Evolutionary conservation across 345 rosid species (phyloP).

Genomic region (Populus alba): DNA sequence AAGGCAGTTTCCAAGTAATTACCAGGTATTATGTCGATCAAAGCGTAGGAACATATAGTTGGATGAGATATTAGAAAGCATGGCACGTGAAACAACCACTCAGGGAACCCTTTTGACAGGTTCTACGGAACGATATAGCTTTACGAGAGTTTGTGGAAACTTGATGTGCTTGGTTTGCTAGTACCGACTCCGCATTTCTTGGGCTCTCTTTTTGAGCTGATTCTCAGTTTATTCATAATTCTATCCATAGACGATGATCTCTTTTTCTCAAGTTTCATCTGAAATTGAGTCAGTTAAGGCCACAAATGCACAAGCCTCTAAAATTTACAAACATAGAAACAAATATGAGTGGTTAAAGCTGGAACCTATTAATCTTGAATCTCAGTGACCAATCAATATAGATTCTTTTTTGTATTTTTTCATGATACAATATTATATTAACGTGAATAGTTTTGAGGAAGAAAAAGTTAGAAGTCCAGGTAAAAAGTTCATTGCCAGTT

Average conservation of each 20-base stretch:
- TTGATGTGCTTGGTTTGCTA: conserved; percentile 47
- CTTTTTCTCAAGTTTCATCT: conserved; percentile 98
- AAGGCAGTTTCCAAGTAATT: conserved; percentile 12
- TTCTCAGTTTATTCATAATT: conserved; percentile 82
- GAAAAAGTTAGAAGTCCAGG: not conserved
- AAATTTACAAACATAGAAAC: not conserved
- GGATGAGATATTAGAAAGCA: conserved; percentile 47
- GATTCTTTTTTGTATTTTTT: not conserved
- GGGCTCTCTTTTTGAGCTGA: conserved; percentile 94
- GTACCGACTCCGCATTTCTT: conserved; percentile 80
- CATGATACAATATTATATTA: not conserved
- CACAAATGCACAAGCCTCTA: conserved; percentile 1
- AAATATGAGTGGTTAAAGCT: not conserved
- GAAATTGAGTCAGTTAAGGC: conserved; percentile 27
- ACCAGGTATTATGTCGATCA: conserved; percentile 25
- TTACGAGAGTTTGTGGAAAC: conserved; percentile 43
- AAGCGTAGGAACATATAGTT: conserved; percentile 6
- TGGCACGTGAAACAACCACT: conserved; percentile 91
- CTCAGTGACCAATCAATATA: not conserved
- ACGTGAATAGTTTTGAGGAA: not conserved
- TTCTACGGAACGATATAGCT: conserved; percentile 45
- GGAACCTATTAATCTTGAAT: not conserved
- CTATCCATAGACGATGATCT: conserved; percentile 87
- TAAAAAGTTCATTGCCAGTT: not conserved
- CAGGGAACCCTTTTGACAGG: conserved; percentile 61